Evolutionary conservation across 1,284 basidiomycete genomes (phyloP).

Genomic region (Cutaneotrichosporon mucoides): DNA sequence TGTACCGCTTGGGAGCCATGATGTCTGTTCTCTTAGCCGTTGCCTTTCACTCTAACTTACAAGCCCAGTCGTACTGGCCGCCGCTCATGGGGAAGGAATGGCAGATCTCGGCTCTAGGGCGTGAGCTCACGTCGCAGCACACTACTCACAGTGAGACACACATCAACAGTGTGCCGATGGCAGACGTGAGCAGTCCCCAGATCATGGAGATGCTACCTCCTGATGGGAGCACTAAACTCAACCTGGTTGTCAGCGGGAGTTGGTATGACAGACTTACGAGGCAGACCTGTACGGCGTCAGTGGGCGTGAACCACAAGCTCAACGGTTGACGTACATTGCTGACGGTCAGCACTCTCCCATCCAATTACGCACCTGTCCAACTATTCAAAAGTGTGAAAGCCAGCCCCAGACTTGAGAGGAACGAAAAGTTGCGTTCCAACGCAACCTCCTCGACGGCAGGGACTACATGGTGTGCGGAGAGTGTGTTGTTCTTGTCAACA

Average conservation of each 20-base stretch:
- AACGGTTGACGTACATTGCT: no score
- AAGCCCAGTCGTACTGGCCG: slow-evolving; percentile 42
- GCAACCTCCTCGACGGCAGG: slow-evolving; percentile 2
- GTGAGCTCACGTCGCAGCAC: no score
- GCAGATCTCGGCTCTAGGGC: slow-evolving; percentile 10
- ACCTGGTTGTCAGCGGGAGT: not conserved
- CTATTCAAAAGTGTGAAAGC: slow-evolving; percentile 20
- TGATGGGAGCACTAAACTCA: slow-evolving; percentile 24
- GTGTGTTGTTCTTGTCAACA: no score
- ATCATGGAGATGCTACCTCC: slow-evolving; percentile 39
- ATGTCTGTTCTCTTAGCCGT: slow-evolving; percentile 3
- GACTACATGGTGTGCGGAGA: no score
- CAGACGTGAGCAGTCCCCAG: slow-evolving; percentile 38
- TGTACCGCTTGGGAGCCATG: slow-evolving; percentile 24
- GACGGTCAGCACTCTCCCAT: no score
- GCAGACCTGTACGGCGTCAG: no score
- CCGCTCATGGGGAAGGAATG: slow-evolving; percentile 21
- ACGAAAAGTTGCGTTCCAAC: slow-evolving; percentile 20
- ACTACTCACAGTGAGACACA: slow-evolving; percentile 28
- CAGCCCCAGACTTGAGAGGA: slow-evolving; percentile 11
- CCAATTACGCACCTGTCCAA: no score
- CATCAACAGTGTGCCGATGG: slow-evolving; percentile 26
- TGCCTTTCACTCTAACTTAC: not conserved
- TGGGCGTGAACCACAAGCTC: no score
- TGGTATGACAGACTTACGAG: slow-evolving; percentile 3